A percentile compares a stretch with the other conserved stretches of the same genome.
phyloP scores from a whole-genome alignment of 2,329 filamentous ascomycete species.

The Colletotrichum sp. region DNA sequence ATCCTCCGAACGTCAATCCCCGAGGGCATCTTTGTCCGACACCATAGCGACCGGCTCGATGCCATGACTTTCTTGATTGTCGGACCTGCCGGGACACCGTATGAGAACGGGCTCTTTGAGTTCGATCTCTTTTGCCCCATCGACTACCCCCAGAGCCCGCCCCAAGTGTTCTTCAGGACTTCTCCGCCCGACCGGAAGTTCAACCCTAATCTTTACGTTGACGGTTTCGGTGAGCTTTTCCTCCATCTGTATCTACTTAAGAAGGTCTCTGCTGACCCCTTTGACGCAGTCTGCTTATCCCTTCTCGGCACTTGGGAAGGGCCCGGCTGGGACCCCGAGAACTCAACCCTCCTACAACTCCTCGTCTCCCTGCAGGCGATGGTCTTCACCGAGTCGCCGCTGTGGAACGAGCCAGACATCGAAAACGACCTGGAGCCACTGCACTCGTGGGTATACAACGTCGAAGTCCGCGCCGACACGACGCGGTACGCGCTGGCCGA shows the following conservation, averaged over 20 bases:
- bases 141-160: conserved; percentile 47
- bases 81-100: conserved; percentile 55
- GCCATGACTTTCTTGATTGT: conserved; percentile 56
- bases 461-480: conserved; percentile 28
- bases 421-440: not conserved
- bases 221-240: conserved; percentile 46
- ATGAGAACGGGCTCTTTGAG: conserved; percentile 59
- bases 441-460: conserved; percentile 31
- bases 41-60: conserved; percentile 49
- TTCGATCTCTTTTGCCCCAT: conserved; percentile 53
- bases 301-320: conserved; percentile 55
- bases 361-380: conserved; percentile 63
- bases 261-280: not conserved
- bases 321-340: conserved; percentile 46
- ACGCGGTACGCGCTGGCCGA: conserved; percentile 32
- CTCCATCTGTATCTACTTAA: not conserved
- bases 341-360: conserved; percentile 56
- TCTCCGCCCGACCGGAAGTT: conserved; percentile 41
- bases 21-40: conserved; percentile 54
- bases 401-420: conserved; percentile 59
- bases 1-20: conserved; percentile 51
- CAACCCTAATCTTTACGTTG: conserved; percentile 57
- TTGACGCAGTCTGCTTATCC: conserved; percentile 49
- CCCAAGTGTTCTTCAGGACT: conserved; percentile 39
- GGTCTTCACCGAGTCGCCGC: conserved; percentile 60